Conservation (phyloP, 169 alveolate genomes). For the Plasmodium knowlesi region DNA sequence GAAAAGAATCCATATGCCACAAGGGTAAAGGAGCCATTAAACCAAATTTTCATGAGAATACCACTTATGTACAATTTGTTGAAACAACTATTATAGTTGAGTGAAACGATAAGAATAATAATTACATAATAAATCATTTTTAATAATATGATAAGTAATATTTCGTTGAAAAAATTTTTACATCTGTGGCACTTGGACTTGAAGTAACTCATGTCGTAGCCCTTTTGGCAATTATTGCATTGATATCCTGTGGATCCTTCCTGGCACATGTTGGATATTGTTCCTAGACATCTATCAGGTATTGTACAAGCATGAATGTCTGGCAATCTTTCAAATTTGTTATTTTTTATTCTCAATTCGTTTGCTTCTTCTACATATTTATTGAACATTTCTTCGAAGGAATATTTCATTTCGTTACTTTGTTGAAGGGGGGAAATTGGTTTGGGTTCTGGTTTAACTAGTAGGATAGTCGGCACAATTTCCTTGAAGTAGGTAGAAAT, state of each 20-base stretch:
- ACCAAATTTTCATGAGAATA: slow-evolving; percentile 67
- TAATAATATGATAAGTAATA: slow-evolving; percentile 34
- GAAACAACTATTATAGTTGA: slow-evolving; percentile 44
- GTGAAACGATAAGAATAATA: slow-evolving; percentile 47
- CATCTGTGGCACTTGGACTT: slow-evolving; percentile 80
- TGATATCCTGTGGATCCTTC: slow-evolving; percentile 84
- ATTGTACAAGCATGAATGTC: slow-evolving; percentile 80
- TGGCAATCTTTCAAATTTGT: slow-evolving; percentile 73
- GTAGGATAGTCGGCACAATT: neutral
- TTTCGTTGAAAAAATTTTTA: slow-evolving; percentile 38
- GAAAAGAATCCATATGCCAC: slow-evolving; percentile 60
- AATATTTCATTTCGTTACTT: neutral
- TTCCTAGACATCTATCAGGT: slow-evolving; percentile 80
- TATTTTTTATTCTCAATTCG: slow-evolving; percentile 60
- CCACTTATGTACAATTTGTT: slow-evolving; percentile 65
- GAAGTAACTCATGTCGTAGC: slow-evolving; percentile 79
- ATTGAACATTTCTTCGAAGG: slow-evolving; percentile 30
- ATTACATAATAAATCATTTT: slow-evolving; percentile 55
- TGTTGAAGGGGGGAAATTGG: neutral
- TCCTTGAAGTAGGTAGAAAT: neutral
- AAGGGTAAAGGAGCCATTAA: slow-evolving; percentile 56
- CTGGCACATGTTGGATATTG: slow-evolving; percentile 74
- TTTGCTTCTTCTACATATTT: slow-evolving; percentile 55
- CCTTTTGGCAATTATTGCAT: slow-evolving; percentile 79
- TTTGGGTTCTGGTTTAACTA: neutral